Conservation (phyloP, 2,329 filamentous ascomycete species). For the Ceratocystis cacaofunesta region DNA sequence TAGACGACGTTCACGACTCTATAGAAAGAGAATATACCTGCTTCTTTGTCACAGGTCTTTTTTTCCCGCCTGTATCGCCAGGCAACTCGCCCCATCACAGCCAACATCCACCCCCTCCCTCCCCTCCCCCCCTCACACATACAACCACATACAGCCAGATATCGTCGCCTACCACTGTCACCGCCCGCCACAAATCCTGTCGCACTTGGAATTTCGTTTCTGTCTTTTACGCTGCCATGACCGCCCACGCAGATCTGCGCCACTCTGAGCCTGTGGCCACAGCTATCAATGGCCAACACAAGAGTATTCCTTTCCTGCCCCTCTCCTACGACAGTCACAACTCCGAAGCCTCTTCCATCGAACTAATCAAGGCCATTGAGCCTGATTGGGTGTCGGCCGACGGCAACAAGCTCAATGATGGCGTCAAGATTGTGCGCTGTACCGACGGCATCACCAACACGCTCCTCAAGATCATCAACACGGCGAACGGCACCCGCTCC, state of each 20-base stretch:
- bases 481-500: conserved; percentile 49
- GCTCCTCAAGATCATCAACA: conserved; percentile 62
- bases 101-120: background rate
- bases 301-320: conserved; percentile 49
- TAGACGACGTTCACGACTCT: background rate
- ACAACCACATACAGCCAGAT: background rate
- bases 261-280: conserved; percentile 1
- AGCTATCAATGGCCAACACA: conserved; percentile 6
- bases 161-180: background rate
- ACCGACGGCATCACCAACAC: conserved; percentile 99
- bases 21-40: background rate
- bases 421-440: conserved; percentile 72
- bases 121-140: background rate
- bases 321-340: conserved; percentile 65
- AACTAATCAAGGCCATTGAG: conserved; percentile 62
- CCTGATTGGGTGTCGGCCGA: conserved; percentile 67
- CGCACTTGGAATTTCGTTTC: background rate
- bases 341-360: conserved; percentile 62
- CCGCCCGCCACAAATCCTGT: background rate
- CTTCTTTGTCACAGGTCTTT: background rate
- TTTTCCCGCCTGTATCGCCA: background rate
- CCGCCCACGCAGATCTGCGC: conserved; percentile 13
- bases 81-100: background rate
- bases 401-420: conserved; percentile 7
- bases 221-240: background rate